A percentile compares a stretch with the other conserved stretches of the same genome.
Conservation (phyloP, 208 protist genomes). For the Leptomonas seymouri region DNA sequence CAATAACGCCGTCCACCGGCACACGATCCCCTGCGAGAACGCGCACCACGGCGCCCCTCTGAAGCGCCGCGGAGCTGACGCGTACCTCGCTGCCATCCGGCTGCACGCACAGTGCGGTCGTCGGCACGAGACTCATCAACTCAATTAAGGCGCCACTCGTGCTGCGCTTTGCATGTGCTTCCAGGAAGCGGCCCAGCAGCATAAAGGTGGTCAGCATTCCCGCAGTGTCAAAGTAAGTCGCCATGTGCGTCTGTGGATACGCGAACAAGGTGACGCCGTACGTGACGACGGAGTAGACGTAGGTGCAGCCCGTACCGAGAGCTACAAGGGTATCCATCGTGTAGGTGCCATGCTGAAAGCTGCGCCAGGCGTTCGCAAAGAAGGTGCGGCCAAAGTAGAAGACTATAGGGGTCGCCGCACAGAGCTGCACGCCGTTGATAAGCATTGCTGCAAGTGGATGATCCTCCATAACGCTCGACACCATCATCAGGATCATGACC, state of each 20-base stretch:
- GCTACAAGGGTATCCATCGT: constrained; percentile 92
- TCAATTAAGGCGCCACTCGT: constrained; percentile 89
- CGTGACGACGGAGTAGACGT: constrained; percentile 68
- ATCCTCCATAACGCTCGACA: constrained; percentile 36
- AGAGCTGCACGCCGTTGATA: constrained; percentile 60
- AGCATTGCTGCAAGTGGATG: constrained; percentile 27
- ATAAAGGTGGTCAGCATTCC: constrained; percentile 96
- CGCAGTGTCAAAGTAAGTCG: constrained; percentile 95
- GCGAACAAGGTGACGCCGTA: constrained; percentile 40
- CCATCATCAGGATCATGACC: constrained; percentile 74
- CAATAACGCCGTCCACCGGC: constrained; percentile 93
- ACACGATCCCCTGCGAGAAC: constrained; percentile 90
- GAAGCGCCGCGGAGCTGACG: constrained; percentile 40
- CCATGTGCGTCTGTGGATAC: constrained; percentile 31
- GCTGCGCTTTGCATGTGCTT: constrained; percentile 93
- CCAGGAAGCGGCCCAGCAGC: constrained; percentile 96
- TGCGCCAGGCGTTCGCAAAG: constrained; percentile 67
- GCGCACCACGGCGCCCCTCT: constrained; percentile 71
- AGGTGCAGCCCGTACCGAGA: constrained; percentile 77
- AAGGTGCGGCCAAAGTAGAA: constrained; percentile 80
- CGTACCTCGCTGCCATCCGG: constrained; percentile 37
- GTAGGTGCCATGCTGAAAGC: constrained; percentile 58
- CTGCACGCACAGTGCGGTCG: constrained; percentile 26
- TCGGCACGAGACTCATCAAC: constrained; percentile 85
- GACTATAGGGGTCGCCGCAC: constrained; percentile 81